Evolutionary conservation across 2,329 filamentous ascomycete genomes (phyloP), one percentile per base, ranked within the genome.

Genomic region (Elsinoe ampelina): DNA sequence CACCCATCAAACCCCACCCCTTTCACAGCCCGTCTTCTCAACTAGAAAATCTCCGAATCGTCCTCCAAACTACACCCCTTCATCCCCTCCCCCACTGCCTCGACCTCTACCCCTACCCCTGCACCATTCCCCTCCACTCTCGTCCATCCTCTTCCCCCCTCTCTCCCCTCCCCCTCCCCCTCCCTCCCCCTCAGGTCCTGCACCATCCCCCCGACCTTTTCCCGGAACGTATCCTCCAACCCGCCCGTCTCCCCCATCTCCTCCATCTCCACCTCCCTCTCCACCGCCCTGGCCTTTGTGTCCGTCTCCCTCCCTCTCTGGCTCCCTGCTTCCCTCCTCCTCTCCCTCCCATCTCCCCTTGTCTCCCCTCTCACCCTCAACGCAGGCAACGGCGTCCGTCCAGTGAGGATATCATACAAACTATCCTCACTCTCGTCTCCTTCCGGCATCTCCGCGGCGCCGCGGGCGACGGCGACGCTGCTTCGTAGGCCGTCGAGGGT

Each of bases 351-450:
- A n/a, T 64, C 62, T 12, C 68, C 66, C 36, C 68, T 63, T 12
- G 65, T n/a, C n/a, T n/a, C 69, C 62, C 63, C 65, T 19, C 62
- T 68, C 42, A 55, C 64, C 58, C 60, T 63, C 50, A 60, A 63
- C 43, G 63, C 66, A 11, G 71, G 72, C 38, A 73, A 62, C 1
- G 72, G 71, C 45, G 70, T 76, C n/a, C 72, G 63, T 0, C 75
- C 75, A 1, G 73, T 75, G 11, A 78, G 63, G 5, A 77, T 72
- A 20, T 77, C 73, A 51, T 73, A 74, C 20, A 78, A 60, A 41
- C 73, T 76, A 60, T 78, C 75, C 26, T 77, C 74, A 54, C 70
- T 73, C 4, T 67, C 68, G 5, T 73, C 70, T 30, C 66, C 70
- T 10, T 70, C 63, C 26, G 61, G 64, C 6, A 45, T 22, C 4